Conservation (phyloP, 257 asterid species). For the Ligustrum vulgare region DNA sequence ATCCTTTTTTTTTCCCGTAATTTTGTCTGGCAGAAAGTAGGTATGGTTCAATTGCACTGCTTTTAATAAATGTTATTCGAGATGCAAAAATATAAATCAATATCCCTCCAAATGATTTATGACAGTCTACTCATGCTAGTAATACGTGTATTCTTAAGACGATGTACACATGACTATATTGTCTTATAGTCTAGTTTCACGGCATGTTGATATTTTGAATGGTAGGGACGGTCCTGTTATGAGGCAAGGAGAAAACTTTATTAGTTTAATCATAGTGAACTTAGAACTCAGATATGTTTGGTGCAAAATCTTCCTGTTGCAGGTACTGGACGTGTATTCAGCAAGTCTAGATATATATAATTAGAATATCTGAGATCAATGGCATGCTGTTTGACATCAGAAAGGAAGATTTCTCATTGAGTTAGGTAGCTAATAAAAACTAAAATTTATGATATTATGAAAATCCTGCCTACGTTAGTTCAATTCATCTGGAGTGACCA, state of each 20-base stretch:
- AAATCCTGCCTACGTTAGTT: not conserved
- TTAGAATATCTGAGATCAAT: not conserved
- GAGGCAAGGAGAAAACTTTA: constrained; percentile 15
- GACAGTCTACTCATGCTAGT: not conserved
- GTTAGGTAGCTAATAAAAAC: not conserved
- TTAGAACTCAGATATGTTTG: not conserved
- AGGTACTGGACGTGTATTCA: not conserved
- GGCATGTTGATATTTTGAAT: constrained; percentile 3
- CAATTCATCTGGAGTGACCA: not conserved
- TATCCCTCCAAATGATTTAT: not conserved
- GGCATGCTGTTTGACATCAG: not conserved
- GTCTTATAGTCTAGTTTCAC: not conserved
- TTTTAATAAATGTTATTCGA: not conserved
- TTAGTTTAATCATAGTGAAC: constrained; percentile 2
- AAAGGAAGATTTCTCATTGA: not conserved
- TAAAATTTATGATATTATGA: not conserved
- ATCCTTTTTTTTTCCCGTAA: not conserved
- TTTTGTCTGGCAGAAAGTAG: not conserved
- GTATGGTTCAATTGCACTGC: not conserved
- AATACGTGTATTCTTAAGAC: not conserved
- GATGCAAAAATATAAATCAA: not conserved
- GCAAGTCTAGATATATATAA: not conserved
- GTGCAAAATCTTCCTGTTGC: constrained; percentile 15
- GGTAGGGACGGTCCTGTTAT: constrained; percentile 7
- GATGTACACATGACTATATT: not conserved